Evolutionary conservation across 129 eudicot genomes (phyloP), one percentile per base, ranked within the genome.

Genomic region (Heracleum sosnowskyi): DNA sequence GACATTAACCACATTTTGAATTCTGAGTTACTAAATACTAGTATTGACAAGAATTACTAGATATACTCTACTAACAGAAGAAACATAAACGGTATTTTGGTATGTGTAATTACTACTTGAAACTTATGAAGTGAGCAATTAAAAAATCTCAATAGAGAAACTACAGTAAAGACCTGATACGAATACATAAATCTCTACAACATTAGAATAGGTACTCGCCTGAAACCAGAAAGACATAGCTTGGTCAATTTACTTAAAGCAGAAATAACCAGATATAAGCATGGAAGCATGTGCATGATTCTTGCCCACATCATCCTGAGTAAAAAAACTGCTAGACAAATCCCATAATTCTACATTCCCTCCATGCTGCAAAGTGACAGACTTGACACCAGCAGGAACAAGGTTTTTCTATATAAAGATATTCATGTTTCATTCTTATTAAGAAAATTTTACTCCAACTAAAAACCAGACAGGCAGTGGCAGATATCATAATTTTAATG

Each of bases 381-480:
- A 90, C 87, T 86, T 93, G 74, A 93, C 96, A 24, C 97, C 98
- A 82, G 98, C 97, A 72, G 89, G 96, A 77, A 91, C 83, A 78
- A 93, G 96, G 80, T 93, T 91, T 81, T 93, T 91, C 1, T 97
- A 96, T 93, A 93, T 79, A 84, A 79, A n/a, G n/a, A 42, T 41
- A 49, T 3, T 36, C 46, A 37, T 40, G 78, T 24, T 29, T 31
- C 77, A 79, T 78, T 40, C 22, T 12, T 20, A 17, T 26, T n/a
- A n/a, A n/a, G n/a, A 76, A 76, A 3, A 16, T 51, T 18, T 29
- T 22, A 9, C 37, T 7, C 29, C 4, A 71, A 39, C 44, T 9
- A 9, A 53, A 20, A 53, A 6, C 28, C 28, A 53, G 26, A 20
- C 26, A 20, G 3, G 15, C 16, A 44, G 44, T 40, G 11, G 26